Percentiles rank a stretch among this genome's conserved stretches.
Evolutionary conservation across 2,329 filamentous ascomycete genomes (phyloP).

Genomic region (Fusarium ambrosium): DNA sequence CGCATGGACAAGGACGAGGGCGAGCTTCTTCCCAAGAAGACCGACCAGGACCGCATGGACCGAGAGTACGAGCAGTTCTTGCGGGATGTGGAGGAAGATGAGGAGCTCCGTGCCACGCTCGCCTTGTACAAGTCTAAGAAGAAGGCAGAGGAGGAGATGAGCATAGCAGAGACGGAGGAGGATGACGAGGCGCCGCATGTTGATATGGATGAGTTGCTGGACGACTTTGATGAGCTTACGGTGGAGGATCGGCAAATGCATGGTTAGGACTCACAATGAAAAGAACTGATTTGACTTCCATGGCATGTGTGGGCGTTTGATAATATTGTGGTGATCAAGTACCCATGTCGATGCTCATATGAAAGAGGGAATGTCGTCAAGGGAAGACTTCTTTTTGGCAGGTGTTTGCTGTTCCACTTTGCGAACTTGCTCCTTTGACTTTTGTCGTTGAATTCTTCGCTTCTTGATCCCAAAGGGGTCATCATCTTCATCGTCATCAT

Average conservation of each 20-base stretch:
- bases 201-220: constrained; percentile 84
- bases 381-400: constrained; percentile 31
- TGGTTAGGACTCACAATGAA: constrained; percentile 40
- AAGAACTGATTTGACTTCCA: constrained; percentile 39
- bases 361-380: constrained; percentile 56
- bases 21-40: constrained; percentile 86
- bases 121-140: constrained; percentile 84
- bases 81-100: constrained; percentile 95
- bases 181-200: constrained; percentile 78
- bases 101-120: constrained; percentile 85
- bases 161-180: constrained; percentile 73
- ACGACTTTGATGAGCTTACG: constrained; percentile 89
- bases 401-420: constrained; percentile 30
- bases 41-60: constrained; percentile 90
- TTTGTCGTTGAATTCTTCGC: constrained; percentile 48
- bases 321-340: neutral
- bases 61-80: constrained; percentile 98
- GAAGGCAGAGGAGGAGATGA: constrained; percentile 72
- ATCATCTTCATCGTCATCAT: constrained; percentile 48
- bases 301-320: neutral
- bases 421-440: constrained; percentile 49
- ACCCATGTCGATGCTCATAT: constrained; percentile 42
- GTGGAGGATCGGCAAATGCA: constrained; percentile 56
- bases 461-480: constrained; percentile 54
- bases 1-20: constrained; percentile 92